These are phyloP conservation scores for Myriosclerotinia curreyana DNA, from an alignment of 2,329 filamentous ascomycete species.

Conservation along the genomic window DNA sequence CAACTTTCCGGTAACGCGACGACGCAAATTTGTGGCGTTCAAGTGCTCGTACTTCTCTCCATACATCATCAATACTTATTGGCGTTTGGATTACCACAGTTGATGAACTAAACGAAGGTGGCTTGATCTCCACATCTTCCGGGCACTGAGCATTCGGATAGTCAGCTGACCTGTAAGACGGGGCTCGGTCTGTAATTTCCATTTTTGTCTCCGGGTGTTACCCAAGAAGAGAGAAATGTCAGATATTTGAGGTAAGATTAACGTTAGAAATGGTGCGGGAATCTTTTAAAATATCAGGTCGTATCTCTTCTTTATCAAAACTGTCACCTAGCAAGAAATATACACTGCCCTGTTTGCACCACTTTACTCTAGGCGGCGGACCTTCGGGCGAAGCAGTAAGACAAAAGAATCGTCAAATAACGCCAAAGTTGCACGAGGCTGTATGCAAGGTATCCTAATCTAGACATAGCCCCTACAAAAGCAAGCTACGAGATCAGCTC, in stretches of 20 bases:
- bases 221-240: neutral
- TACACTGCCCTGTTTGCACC: neutral
- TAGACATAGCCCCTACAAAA: constrained; percentile 10
- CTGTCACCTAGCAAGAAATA: too few species aligned
- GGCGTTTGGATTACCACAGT: neutral
- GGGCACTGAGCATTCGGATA: neutral
- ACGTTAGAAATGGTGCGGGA: neutral
- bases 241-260: neutral
- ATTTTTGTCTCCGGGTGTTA: neutral
- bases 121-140: constrained; percentile 3
- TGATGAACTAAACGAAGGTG: neutral
- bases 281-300: neutral
- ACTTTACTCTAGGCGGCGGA: neutral
- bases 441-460: neutral
- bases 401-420: neutral
- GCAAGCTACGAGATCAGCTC: neutral
- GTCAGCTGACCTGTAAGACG: constrained; percentile 17
- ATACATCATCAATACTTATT: constrained; percentile 19
- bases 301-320: constrained; percentile 8
- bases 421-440: neutral
- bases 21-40: constrained; percentile 19
- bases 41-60: constrained; percentile 20
- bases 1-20: constrained; percentile 15
- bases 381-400: constrained; percentile 1
- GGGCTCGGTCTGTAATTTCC: neutral